phyloP scores from a whole-genome alignment of 1,139 yeast genomes.

The Geotrichum europaeum region DNA sequence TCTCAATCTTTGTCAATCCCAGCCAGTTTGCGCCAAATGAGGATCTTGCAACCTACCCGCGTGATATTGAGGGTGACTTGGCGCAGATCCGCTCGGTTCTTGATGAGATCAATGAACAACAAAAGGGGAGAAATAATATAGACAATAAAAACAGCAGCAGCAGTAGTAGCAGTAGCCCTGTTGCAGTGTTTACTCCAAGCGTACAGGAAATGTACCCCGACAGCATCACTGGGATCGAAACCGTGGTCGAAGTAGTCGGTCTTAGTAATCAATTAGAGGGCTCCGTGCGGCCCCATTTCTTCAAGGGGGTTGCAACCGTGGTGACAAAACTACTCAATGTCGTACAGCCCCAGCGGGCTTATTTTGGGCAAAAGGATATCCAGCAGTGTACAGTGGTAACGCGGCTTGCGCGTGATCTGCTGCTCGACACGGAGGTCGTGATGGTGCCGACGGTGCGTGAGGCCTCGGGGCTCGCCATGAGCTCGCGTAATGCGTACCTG shows the following conservation, averaged over 20 bases:
- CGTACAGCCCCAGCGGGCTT: constrained; percentile 65
- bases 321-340: constrained; percentile 79
- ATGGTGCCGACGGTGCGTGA: constrained; percentile 72
- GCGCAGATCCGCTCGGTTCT: constrained; percentile 25
- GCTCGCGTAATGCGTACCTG: constrained; percentile 81
- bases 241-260: constrained; percentile 70
- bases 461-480: constrained; percentile 73
- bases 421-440: constrained; percentile 56
- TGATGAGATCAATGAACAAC: constrained; percentile 12
- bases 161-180: constrained; percentile 30
- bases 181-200: constrained; percentile 77
- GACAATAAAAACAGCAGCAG: neutral
- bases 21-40: constrained; percentile 94
- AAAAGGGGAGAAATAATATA: neutral
- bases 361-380: constrained; percentile 93
- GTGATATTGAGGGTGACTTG: constrained; percentile 68
- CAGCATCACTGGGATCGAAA: constrained; percentile 59
- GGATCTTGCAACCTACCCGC: constrained; percentile 80
- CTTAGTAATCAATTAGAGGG: constrained; percentile 87
- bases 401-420: constrained; percentile 67
- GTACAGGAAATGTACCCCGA: constrained; percentile 76
- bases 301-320: constrained; percentile 93
- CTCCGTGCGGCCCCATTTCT: constrained; percentile 77
- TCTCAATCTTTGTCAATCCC: constrained; percentile 91
- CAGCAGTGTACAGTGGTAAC: constrained; percentile 84